Percentiles rank a stretch among this genome's conserved stretches.
Evolutionary conservation across 2,329 filamentous ascomycete species (phyloP).

Genomic region (Clathrospora elynae): DNA sequence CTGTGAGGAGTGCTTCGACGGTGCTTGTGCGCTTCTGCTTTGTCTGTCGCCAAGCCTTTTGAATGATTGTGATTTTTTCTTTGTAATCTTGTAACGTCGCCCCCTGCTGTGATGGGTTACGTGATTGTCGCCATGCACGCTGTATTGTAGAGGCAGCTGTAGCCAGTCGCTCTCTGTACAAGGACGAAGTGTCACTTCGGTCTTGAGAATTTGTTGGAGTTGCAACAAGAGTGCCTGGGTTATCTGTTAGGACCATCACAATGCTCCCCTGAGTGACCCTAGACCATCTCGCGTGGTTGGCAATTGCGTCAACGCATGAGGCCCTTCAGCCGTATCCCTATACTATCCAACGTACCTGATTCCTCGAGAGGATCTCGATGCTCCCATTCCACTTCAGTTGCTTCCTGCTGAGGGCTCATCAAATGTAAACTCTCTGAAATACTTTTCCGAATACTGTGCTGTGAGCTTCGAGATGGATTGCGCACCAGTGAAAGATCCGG

Average conservation of each 20-base stretch:
- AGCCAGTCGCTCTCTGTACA: slow-evolving; percentile 32
- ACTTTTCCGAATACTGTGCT: slow-evolving; percentile 42
- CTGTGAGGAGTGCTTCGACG: slow-evolving; percentile 39
- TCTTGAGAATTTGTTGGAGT: slow-evolving; percentile 40
- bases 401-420: slow-evolving; percentile 39
- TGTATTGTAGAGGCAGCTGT: slow-evolving; percentile 45
- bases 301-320: no score
- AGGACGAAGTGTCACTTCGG: slow-evolving; percentile 28
- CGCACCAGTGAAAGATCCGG: slow-evolving; percentile 37
- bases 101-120: slow-evolving; percentile 12
- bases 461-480: slow-evolving; percentile 39
- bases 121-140: slow-evolving; percentile 43
- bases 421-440: slow-evolving; percentile 40
- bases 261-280: no score
- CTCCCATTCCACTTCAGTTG: slow-evolving; percentile 38
- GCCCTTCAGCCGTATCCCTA: no score
- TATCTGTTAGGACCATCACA: no score
- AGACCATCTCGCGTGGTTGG: no score
- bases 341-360: no score
- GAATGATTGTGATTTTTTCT: slow-evolving; percentile 46
- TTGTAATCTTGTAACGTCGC: slow-evolving; percentile 46
- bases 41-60: slow-evolving; percentile 47
- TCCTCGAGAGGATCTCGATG: slow-evolving; percentile 36
- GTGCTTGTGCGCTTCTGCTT: slow-evolving; percentile 37
- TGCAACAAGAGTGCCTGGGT: slow-evolving; percentile 31